phyloP scores from a whole-genome alignment of 1,284 basidiomycete species.

The Apiotrichum montevideense region DNA sequence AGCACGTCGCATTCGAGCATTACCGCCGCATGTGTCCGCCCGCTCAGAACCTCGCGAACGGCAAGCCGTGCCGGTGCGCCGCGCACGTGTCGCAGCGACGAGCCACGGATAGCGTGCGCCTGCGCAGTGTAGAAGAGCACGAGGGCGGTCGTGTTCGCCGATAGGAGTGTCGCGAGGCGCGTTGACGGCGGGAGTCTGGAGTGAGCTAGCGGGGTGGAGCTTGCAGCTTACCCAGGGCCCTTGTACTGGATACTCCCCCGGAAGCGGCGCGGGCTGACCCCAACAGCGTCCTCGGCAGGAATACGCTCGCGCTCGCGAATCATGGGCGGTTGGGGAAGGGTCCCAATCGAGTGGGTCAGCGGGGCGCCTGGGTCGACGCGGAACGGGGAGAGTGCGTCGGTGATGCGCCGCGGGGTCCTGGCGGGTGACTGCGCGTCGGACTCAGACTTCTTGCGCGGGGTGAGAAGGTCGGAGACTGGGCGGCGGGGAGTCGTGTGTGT shows the following conservation, averaged over 20 bases:
- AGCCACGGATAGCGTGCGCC: slow-evolving; percentile 20
- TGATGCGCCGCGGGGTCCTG: not conserved
- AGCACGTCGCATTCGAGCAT: slow-evolving; percentile 19
- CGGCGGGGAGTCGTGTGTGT: not conserved
- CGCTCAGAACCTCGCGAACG: not conserved
- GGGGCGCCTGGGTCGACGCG: not conserved
- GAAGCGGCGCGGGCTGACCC: slow-evolving; percentile 33
- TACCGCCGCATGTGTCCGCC: slow-evolving; percentile 18
- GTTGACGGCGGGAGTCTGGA: slow-evolving; percentile 16
- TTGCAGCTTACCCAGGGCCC: slow-evolving; percentile 25
- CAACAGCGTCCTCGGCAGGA: slow-evolving; percentile 28
- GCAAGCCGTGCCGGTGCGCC: slow-evolving; percentile 10
- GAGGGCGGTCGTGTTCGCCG: slow-evolving; percentile 22
- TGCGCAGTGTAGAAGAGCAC: slow-evolving; percentile 40
- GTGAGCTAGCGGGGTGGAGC: not conserved
- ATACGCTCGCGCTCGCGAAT: slow-evolving; percentile 3
- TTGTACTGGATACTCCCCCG: slow-evolving; percentile 26
- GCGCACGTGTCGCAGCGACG: slow-evolving; percentile 9
- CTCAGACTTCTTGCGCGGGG: too few species aligned
- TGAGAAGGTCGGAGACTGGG: not conserved
- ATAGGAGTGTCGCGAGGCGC: slow-evolving; percentile 16
- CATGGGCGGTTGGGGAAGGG: not conserved
- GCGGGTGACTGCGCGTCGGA: too few species aligned
- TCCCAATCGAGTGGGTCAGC: not conserved
- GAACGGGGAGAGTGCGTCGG: slow-evolving; percentile 6